Conservation (phyloP, 83 land plant genomes). For the Diphasiastrum complanatum region DNA sequence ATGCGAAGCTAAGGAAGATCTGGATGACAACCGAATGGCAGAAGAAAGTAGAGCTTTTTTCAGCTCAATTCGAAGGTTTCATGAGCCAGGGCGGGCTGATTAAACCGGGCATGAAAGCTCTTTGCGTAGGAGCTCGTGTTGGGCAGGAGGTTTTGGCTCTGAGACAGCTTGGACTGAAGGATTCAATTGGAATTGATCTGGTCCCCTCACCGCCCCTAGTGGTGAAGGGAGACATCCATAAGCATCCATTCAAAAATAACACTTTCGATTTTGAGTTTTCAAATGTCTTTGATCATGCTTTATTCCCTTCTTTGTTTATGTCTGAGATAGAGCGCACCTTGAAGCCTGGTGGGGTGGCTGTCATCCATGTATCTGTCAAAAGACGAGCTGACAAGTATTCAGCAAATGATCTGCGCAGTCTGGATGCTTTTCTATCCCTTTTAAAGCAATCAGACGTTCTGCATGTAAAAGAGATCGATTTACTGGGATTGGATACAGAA, state of each 20-base stretch:
- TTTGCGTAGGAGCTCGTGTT: constrained; percentile 1
- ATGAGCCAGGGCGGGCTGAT: background rate
- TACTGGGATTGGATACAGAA: too few relatives aligned
- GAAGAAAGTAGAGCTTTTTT: background rate
- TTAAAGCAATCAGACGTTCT: too few relatives aligned
- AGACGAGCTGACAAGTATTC: too few relatives aligned
- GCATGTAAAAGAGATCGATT: too few relatives aligned
- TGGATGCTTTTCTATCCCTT: too few relatives aligned
- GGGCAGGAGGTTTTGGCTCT: constrained; percentile 14
- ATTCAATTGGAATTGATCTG: background rate
- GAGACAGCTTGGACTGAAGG: background rate
- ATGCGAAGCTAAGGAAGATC: too few relatives aligned
- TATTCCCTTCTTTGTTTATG: background rate
- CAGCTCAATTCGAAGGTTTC: too few relatives aligned
- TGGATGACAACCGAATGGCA: too few relatives aligned
- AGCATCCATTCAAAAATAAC: background rate
- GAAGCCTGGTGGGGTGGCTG: constrained; percentile 9
- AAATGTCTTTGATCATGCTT: constrained; percentile 5
- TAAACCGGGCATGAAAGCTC: background rate
- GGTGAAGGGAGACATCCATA: constrained; percentile 1
- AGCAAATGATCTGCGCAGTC: too few relatives aligned
- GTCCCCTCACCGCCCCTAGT: constrained; percentile 8
- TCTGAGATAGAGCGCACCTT: constrained; percentile 7
- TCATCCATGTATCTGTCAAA: constrained; percentile 20
- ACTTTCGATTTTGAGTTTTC: constrained; percentile 5